Conservation (phyloP, 257 asterid genomes). For the Capsicum baccatum region DNA sequence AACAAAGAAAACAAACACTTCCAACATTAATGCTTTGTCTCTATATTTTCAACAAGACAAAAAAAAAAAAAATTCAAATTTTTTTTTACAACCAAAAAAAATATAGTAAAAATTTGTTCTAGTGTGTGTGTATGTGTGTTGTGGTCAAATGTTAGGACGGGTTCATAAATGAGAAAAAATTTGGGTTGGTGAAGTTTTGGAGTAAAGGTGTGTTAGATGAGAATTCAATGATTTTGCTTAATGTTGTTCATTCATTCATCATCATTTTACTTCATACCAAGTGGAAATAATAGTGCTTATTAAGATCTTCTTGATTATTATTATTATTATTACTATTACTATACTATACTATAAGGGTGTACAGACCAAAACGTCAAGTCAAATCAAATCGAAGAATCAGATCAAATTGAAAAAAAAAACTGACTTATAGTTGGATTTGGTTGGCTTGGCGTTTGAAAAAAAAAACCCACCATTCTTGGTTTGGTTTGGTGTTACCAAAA, state of each 20-base stretch:
- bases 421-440: too few species aligned
- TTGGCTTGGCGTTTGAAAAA: too few species aligned
- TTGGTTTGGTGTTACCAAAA: too few species aligned
- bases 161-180: slow-evolving; percentile 44
- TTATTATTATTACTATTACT: background rate
- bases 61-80: background rate
- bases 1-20: slow-evolving; percentile 45
- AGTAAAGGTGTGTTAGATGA: slow-evolving; percentile 38
- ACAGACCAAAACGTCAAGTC: too few species aligned
- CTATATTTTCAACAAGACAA: slow-evolving; percentile 31
- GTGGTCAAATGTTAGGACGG: slow-evolving; percentile 50
- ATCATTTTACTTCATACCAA: slow-evolving; percentile 25
- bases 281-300: slow-evolving; percentile 3
- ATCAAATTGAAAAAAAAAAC: too few species aligned
- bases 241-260: slow-evolving; percentile 26
- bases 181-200: slow-evolving; percentile 46
- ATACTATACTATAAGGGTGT: too few species aligned
- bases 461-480: too few species aligned
- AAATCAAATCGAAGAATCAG: too few species aligned
- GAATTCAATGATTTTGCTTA: slow-evolving; percentile 47
- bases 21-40: slow-evolving; percentile 39
- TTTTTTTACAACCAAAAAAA: background rate
- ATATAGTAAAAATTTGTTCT: background rate
- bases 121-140: slow-evolving; percentile 35
- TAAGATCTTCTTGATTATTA: background rate